These are phyloP conservation scores for Macrophomina phaseolina DNA, from an alignment of 2,329 filamentous ascomycete species.

Conservation along the genomic window DNA sequence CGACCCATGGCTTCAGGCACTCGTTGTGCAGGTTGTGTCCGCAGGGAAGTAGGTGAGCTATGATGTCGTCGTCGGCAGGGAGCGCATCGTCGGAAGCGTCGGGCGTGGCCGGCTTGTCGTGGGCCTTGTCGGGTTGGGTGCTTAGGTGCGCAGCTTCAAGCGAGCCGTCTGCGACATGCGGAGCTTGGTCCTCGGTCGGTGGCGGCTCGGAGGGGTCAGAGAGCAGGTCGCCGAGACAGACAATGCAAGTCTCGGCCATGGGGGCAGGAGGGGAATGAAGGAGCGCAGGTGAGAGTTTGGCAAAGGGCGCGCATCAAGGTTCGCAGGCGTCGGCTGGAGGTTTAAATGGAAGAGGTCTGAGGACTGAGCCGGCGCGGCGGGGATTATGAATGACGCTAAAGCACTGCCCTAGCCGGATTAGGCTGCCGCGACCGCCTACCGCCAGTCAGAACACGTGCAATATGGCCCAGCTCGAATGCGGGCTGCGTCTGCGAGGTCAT, in stretches of 20 bases:
- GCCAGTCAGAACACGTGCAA: conserved; percentile 25
- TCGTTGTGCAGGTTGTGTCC: conserved; percentile 91
- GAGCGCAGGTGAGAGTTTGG: conserved; percentile 25
- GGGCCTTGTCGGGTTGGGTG: conserved; percentile 5
- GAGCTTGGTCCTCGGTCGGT: conserved; percentile 41
- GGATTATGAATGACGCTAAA: conserved; percentile 28
- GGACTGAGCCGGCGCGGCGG: conserved; percentile 28
- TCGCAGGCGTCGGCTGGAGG: conserved; percentile 14
- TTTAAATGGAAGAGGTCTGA: conserved; percentile 32
- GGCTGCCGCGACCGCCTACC: conserved; percentile 22
- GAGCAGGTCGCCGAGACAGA: conserved; percentile 72
- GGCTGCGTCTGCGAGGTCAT: conserved; percentile 19
- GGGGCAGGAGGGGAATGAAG: conserved; percentile 8
- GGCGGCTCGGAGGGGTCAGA: conserved; percentile 48
- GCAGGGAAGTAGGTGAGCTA: conserved; percentile 74
- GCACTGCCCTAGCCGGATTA: conserved; percentile 13
- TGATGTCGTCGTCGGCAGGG: conserved; percentile 55
- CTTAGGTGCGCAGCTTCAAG: conserved; percentile 26
- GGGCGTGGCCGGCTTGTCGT: conserved; percentile 29
- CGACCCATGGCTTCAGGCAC: conserved; percentile 92
- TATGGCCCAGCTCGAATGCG: not conserved
- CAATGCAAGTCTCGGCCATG: conserved; percentile 74
- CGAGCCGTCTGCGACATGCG: conserved; percentile 25
- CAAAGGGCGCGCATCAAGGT: conserved; percentile 23
- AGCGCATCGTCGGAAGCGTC: conserved; percentile 37